Conservation (phyloP, 164 flowering plant genomes). For the Vitis riparia region DNA sequence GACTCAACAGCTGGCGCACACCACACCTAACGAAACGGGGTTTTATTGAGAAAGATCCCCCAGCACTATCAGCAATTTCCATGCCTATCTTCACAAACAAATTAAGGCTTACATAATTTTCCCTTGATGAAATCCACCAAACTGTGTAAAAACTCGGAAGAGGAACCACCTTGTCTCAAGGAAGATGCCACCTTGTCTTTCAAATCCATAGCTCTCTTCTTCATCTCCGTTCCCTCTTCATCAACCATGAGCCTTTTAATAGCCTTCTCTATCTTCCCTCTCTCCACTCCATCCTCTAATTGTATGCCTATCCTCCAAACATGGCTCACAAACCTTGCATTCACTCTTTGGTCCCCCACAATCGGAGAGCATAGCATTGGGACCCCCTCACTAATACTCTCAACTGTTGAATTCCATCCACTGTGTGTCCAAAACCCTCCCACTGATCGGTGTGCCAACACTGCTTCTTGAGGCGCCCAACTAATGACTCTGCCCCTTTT, state of each 20-base stretch:
- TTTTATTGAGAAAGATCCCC: neutral
- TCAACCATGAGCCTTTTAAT: constrained; percentile 1
- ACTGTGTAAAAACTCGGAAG: neutral
- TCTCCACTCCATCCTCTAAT: constrained; percentile 1
- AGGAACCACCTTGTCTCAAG: neutral
- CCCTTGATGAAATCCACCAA: neutral
- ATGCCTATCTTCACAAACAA: neutral
- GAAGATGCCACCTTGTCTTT: neutral
- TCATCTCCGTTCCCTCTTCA: constrained; percentile 1
- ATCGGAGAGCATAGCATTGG: constrained; percentile 8
- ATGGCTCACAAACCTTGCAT: constrained; percentile 9
- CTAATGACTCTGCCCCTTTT: neutral
- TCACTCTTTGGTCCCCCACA: constrained; percentile 10
- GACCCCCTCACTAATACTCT: constrained; percentile 7
- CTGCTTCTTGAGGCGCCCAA: constrained; percentile 6
- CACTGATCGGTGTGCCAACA: constrained; percentile 6
- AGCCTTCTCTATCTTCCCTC: neutral
- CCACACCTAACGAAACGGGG: too few relatives aligned
- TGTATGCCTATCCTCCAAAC: constrained; percentile 9
- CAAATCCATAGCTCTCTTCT: constrained; percentile 2
- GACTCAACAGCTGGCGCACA: too few relatives aligned
- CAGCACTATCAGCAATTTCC: neutral
- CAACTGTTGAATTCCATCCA: constrained; percentile 11
- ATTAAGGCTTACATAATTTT: too few relatives aligned
- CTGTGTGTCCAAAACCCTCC: constrained; percentile 12